Percentiles rank a stretch among this genome's conserved stretches.
phyloP scores from a whole-genome alignment of 2,329 filamentous ascomycete genomes.

The Raffaelea albimanens region DNA sequence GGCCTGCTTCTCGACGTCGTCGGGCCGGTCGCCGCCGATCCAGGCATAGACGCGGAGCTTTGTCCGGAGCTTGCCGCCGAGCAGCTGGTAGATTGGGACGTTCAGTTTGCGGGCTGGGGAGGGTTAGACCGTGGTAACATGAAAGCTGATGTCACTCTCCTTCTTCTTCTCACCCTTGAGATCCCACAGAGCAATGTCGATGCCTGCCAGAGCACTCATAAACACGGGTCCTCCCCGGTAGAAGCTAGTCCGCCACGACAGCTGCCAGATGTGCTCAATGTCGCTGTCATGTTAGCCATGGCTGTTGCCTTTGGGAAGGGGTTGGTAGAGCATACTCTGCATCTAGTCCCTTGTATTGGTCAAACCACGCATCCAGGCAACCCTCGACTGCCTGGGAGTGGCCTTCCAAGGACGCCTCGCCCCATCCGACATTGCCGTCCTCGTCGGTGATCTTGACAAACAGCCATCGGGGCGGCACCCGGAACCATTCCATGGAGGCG shows the following conservation, averaged over 20 bases:
- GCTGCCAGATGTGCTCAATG: constrained; percentile 65
- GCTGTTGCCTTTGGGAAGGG: neutral
- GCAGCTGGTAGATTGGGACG: constrained; percentile 55
- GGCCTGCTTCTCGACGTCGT: constrained; percentile 50
- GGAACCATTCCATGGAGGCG: constrained; percentile 54
- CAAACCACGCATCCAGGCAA: constrained; percentile 49
- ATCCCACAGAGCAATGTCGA: constrained; percentile 65
- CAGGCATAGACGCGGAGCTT: constrained; percentile 59
- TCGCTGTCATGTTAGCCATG: constrained; percentile 32
- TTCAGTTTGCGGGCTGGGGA: constrained; percentile 12
- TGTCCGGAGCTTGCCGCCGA: constrained; percentile 56
- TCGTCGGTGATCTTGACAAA: constrained; percentile 60
- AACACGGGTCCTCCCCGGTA: constrained; percentile 63
- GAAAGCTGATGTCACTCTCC: no score
- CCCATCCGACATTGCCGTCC: constrained; percentile 51
- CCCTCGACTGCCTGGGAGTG: constrained; percentile 59
- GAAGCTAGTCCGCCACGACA: constrained; percentile 54
- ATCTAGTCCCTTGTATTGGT: constrained; percentile 48
- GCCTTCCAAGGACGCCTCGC: constrained; percentile 57
- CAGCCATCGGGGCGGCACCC: constrained; percentile 57
- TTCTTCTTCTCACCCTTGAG: constrained; percentile 36
- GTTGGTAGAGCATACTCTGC: constrained; percentile 40
- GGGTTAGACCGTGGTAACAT: no score
- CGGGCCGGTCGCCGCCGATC: constrained; percentile 58
- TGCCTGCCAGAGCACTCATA: constrained; percentile 61